A percentile compares a stretch with the other conserved stretches of the same genome.
Conservation (phyloP, 495 filamentous ascomycete species). For the Chaetomium fimeti region DNA sequence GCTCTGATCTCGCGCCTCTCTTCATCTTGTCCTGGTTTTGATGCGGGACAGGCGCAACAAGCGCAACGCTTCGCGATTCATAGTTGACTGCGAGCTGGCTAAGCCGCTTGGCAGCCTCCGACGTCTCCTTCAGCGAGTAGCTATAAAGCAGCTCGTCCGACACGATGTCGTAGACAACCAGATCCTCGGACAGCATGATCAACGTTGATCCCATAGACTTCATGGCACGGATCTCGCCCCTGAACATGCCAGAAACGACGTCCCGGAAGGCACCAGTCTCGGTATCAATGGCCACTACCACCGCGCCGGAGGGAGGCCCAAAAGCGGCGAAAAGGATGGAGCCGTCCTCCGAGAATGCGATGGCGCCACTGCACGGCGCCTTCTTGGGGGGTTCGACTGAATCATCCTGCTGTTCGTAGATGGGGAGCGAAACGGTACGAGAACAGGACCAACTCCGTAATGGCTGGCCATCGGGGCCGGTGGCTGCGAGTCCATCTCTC, state of each 20-base stretch:
- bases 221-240: slow-evolving; percentile 54
- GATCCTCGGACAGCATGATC: slow-evolving; percentile 59
- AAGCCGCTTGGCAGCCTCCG: slow-evolving; percentile 41
- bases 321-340: slow-evolving; percentile 70
- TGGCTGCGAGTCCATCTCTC: slow-evolving; percentile 60
- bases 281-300: slow-evolving; percentile 59
- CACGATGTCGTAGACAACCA: slow-evolving; percentile 67
- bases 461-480: slow-evolving; percentile 50
- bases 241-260: slow-evolving; percentile 55
- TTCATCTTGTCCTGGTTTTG: slow-evolving; percentile 28
- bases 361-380: slow-evolving; percentile 43
- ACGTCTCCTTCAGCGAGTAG: slow-evolving; percentile 38
- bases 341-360: slow-evolving; percentile 82
- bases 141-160: slow-evolving; percentile 56
- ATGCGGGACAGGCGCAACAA: slow-evolving; percentile 48
- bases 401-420: slow-evolving; percentile 42
- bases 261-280: slow-evolving; percentile 54
- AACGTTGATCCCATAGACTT: slow-evolving; percentile 60
- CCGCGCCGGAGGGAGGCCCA: slow-evolving; percentile 43
- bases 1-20: slow-evolving; percentile 42
- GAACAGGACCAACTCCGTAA: slow-evolving; percentile 73
- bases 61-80: slow-evolving; percentile 56
- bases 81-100: slow-evolving; percentile 62
- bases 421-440: slow-evolving; percentile 55
- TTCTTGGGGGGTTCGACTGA: slow-evolving; percentile 19